Conservation (phyloP, 768 basidiomycete species). For the Cystofilobasidium macerans region DNA sequence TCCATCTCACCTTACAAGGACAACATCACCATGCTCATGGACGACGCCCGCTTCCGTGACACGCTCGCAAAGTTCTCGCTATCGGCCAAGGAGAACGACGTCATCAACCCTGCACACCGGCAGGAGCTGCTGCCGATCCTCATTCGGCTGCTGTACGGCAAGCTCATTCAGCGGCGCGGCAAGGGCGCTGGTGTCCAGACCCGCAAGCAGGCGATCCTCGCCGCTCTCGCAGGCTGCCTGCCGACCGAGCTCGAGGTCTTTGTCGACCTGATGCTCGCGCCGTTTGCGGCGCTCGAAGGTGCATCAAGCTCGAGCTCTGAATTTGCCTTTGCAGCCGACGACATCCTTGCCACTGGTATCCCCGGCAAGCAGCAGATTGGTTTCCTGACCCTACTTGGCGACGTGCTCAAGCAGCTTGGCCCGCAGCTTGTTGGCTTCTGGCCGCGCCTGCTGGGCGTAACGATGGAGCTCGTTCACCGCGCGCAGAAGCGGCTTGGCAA, state of each 20-base stretch:
- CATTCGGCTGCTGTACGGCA: conserved; percentile 70
- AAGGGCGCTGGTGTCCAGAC: conserved; percentile 35
- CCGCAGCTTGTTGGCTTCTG: conserved; percentile 58
- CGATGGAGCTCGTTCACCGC: conserved; percentile 53
- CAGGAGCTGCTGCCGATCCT: conserved; percentile 56
- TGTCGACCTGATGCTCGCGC: conserved; percentile 76
- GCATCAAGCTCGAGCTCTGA: conserved; percentile 28
- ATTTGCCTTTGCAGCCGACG: conserved; percentile 20
- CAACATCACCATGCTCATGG: conserved; percentile 58
- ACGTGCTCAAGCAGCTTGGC: conserved; percentile 71
- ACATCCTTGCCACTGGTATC: conserved; percentile 18
- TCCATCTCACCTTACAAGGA: conserved; percentile 50
- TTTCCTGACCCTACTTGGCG: conserved; percentile 70
- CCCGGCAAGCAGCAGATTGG: conserved; percentile 56
- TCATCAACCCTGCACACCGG: conserved; percentile 50
- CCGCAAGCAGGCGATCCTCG: conserved; percentile 62
- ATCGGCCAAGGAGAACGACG: conserved; percentile 40
- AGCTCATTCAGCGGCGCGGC: conserved; percentile 72
- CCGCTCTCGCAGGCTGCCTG: conserved; percentile 56
- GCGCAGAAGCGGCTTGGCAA: conserved; percentile 53
- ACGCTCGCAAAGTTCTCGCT: conserved; percentile 64
- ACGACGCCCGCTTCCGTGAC: conserved; percentile 82
- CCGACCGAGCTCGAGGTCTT: conserved; percentile 64
- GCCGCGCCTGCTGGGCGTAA: conserved; percentile 61
- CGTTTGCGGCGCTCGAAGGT: conserved; percentile 41